Percentiles rank a stretch among this genome's conserved stretches.
phyloP scores from a whole-genome alignment of 192 early-diverging fungal genomes.

The Borealophlyctis nickersoniae region DNA sequence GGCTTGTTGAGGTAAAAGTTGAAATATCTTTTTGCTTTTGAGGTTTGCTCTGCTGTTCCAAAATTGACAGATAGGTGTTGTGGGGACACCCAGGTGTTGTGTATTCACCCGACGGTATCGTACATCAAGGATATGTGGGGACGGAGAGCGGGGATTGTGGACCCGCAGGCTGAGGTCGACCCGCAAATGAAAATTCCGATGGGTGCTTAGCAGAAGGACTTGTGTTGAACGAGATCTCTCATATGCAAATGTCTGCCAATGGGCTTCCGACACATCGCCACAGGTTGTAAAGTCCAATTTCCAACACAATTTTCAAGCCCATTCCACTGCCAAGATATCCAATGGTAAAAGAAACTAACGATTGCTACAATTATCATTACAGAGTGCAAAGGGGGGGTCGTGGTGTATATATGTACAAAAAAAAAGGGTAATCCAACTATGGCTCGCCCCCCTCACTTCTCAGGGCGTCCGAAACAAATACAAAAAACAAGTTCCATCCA shows the following conservation, averaged over 20 bases:
- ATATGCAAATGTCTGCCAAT: background rate
- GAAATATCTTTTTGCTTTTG: no score
- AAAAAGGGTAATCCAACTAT: background rate
- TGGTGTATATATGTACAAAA: background rate
- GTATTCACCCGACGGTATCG: no score
- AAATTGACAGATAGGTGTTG: no score
- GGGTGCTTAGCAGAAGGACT: no score
- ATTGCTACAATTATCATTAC: constrained; percentile 2
- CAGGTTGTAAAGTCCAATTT: background rate
- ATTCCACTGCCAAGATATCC: background rate
- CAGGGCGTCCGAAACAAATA: constrained; percentile 5
- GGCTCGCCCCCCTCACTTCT: background rate
- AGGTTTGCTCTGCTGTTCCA: no score
- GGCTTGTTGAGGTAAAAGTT: no score
- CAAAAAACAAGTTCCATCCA: constrained; percentile 3
- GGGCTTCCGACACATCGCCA: background rate
- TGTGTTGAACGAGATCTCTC: background rate
- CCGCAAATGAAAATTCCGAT: no score
- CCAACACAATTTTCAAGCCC: background rate
- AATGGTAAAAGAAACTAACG: no score
- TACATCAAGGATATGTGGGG: no score
- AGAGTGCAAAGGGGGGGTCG: background rate
- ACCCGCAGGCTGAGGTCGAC: no score
- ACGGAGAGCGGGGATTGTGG: no score
- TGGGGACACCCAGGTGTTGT: no score